Base-by-base conservation (phyloP, 768 basidiomycete genomes). In the Holtermanniella nyarrowii region DNA sequence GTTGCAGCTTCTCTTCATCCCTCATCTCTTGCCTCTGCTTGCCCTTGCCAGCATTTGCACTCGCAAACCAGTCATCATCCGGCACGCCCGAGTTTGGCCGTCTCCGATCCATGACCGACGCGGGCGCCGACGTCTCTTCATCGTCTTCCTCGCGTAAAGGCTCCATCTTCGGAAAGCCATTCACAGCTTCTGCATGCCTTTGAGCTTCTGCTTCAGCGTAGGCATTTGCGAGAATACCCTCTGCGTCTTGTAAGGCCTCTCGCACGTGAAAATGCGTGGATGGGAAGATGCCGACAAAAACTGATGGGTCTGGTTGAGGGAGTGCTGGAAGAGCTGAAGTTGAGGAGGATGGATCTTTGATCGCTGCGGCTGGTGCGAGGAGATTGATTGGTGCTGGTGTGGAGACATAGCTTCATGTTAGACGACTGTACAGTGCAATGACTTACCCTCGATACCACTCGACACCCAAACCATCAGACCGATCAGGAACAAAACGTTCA, bases 401-500 rank as follows among this genome's bases (percentile, higher is more conserved):
- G 18, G 54, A 27, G 42, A 31, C 52, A 24, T 5, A 49, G 44
- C 39, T 56, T 3, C 46, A 47, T 23, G 18, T 40, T 50, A 54
- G 40, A 49, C 26, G 3, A 26, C 5, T 50, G 0, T 50, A 52
- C 23, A 49, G 58, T 48, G 46, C 50, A 7, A 53, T 57, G 54
- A 80, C 86, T 71, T 70, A 95, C 86, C 93, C 93, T 75, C 93
- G 77, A 72, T 88, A 96, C 93, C 93, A 97, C 14, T 82, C 72
- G 18, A 86, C 85, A 12, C 79, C 80, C 48, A 60, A 57, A 14
- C 56, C 57, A 37, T 86, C 85, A 64, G 83, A 85, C 52, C 75
- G 77, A 46, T 76, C 76, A 11, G 84, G 83, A 0, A 77, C 82
- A 70, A 89, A 91, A 66, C 83, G 83, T 74, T 97, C 93, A 64